These are phyloP conservation scores for Leccinum subgranulosum DNA, from an alignment of 768 basidiomycete genomes.

Conservation along the genomic window DNA sequence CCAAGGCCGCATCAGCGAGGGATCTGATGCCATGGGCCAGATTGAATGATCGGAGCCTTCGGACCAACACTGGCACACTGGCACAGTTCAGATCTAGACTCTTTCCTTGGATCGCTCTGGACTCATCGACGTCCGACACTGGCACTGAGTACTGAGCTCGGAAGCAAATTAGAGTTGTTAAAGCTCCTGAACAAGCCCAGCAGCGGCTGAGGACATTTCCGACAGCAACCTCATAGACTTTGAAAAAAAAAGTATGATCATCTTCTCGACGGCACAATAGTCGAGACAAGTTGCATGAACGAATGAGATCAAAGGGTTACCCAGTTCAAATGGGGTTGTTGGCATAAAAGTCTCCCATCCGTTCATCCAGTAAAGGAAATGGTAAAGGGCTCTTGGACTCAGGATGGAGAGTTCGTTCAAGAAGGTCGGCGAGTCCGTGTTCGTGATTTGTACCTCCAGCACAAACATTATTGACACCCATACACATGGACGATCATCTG, in stretches of 20 bases:
- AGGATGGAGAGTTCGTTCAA: neutral
- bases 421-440: neutral
- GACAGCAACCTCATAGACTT: neutral
- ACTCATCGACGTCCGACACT: no score
- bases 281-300: no score
- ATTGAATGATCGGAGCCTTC: no score
- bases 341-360: neutral
- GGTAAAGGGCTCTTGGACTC: neutral
- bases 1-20: neutral
- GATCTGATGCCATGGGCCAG: neutral
- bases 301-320: no score
- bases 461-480: no score
- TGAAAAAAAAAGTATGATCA: no score
- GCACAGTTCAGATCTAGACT: no score
- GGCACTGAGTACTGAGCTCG: no score
- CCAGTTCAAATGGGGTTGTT: neutral
- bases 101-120: neutral
- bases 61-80: no score
- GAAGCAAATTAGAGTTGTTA: no score
- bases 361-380: neutral
- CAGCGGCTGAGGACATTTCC: neutral
- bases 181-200: neutral
- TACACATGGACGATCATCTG: neutral
- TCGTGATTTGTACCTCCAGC: neutral
- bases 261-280: neutral